phyloP scores from a whole-genome alignment of 2,329 filamentous ascomycete species.

The Alternaria rosae region DNA sequence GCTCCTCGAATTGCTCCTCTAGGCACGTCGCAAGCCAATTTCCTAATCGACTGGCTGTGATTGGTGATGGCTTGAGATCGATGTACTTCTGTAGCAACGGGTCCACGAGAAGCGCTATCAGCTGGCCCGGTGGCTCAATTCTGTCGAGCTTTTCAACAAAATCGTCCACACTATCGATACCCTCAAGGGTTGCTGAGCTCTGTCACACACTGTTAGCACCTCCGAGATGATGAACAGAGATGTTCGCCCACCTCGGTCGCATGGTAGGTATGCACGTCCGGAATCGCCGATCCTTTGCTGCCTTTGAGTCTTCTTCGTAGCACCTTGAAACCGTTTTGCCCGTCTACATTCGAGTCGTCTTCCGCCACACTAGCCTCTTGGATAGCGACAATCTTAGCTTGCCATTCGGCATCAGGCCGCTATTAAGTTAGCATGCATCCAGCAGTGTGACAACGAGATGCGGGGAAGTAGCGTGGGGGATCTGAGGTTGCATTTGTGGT shows the following conservation, averaged over 20 bases:
- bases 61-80: slow-evolving; percentile 57
- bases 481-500: slow-evolving; percentile 18
- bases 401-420: slow-evolving; percentile 81
- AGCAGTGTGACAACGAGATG: slow-evolving; percentile 21
- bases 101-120: slow-evolving; percentile 78
- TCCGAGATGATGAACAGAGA: background rate
- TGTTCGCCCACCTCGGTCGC: slow-evolving; percentile 64
- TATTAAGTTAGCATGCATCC: slow-evolving; percentile 34
- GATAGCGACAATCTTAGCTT: slow-evolving; percentile 70
- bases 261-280: slow-evolving; percentile 76
- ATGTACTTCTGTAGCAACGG: slow-evolving; percentile 79
- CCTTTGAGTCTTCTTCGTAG: slow-evolving; percentile 61
- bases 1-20: slow-evolving; percentile 44
- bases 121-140: slow-evolving; percentile 81
- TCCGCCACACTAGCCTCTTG: slow-evolving; percentile 63
- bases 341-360: slow-evolving; percentile 47
- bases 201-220: slow-evolving; percentile 25
- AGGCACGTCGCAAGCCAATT: slow-evolving; percentile 51
- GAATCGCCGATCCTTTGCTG: slow-evolving; percentile 61
- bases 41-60: slow-evolving; percentile 39
- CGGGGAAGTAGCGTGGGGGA: slow-evolving; percentile 18
- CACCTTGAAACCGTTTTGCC: slow-evolving; percentile 69
- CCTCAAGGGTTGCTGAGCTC: slow-evolving; percentile 67
- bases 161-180: slow-evolving; percentile 73
- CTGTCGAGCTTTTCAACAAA: slow-evolving; percentile 78